Evolutionary conservation across 495 filamentous ascomycete genomes (phyloP).

Genomic region (Daldinia vernicosa): DNA sequence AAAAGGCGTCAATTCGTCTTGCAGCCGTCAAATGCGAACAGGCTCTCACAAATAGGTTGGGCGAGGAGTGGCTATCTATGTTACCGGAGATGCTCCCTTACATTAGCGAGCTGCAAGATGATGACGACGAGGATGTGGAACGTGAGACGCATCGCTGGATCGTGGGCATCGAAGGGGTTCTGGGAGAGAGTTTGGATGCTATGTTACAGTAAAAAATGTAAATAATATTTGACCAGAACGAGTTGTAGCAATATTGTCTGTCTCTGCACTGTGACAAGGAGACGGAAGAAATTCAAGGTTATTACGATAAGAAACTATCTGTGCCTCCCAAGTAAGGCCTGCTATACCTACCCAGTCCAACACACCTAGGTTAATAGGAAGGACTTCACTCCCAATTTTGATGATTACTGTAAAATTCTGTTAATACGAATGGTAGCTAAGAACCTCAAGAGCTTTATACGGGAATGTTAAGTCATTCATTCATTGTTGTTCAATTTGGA

Average conservation of each 20-base stretch:
- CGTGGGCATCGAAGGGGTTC: conserved; percentile 80
- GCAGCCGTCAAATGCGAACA: conserved; percentile 83
- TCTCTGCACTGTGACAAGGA: neutral
- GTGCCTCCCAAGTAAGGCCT: neutral
- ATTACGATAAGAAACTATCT: neutral
- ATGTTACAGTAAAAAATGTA: conserved; percentile 75
- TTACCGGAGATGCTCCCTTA: conserved; percentile 94
- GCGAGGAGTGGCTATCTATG: conserved; percentile 90
- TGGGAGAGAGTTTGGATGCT: conserved; percentile 86
- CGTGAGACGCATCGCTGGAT: conserved; percentile 87
- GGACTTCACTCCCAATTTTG: neutral
- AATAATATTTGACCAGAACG: conserved; percentile 1
- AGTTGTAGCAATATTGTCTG: neutral
- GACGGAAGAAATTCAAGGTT: neutral
- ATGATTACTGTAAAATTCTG: neutral
- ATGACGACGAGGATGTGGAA: conserved; percentile 93
- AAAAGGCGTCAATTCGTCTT: conserved; percentile 70
- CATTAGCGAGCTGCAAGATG: conserved; percentile 93
- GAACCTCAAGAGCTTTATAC: neutral
- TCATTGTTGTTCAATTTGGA: neutral
- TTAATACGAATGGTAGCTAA: neutral
- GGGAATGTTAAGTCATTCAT: neutral
- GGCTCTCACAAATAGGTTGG: conserved; percentile 76
- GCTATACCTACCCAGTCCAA: neutral
- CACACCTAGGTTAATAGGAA: neutral